Percentiles rank a stretch among this genome's conserved stretches.
Evolutionary conservation across 768 basidiomycete genomes (phyloP).

Genomic region (Pulveroboletus sp.): DNA sequence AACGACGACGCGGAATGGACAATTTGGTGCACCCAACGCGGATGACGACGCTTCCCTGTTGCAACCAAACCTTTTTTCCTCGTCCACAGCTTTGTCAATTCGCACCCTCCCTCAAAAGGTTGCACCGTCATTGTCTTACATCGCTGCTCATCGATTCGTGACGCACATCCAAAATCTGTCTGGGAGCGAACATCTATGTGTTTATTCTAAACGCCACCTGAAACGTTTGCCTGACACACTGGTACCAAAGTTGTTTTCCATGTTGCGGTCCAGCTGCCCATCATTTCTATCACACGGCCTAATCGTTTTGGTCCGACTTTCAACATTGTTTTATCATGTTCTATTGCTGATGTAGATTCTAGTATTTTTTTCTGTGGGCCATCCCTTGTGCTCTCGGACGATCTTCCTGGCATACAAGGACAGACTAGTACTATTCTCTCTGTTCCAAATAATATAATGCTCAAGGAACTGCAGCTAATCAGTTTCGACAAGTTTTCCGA

Average conservation of each 20-base stretch:
- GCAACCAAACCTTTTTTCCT: slow-evolving; percentile 39
- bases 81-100: slow-evolving; percentile 51
- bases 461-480: slow-evolving; percentile 49
- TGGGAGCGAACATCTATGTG: slow-evolving; percentile 38
- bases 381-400: slow-evolving; percentile 44
- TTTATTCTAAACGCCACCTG: slow-evolving; percentile 38
- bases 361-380: slow-evolving; percentile 63
- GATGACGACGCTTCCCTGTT: slow-evolving; percentile 44
- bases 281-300: slow-evolving; percentile 51
- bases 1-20: slow-evolving; percentile 13
- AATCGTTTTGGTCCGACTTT: slow-evolving; percentile 51
- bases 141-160: slow-evolving; percentile 55
- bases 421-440: slow-evolving; percentile 50
- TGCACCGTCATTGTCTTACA: slow-evolving; percentile 44
- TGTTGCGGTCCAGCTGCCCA: slow-evolving; percentile 49
- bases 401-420: slow-evolving; percentile 51
- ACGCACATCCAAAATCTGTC: slow-evolving; percentile 41
- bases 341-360: neutral
- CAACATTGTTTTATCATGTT: neutral
- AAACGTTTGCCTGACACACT: slow-evolving; percentile 51
- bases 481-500: slow-evolving; percentile 56
- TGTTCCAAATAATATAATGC: slow-evolving; percentile 28
- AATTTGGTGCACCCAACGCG: slow-evolving; percentile 44
- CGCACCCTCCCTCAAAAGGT: slow-evolving; percentile 34
- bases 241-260: slow-evolving; percentile 48